These are phyloP conservation scores for Schizochytrium sp. DNA, from an alignment of 108 stramenopile genomes.

Conservation along the genomic window DNA sequence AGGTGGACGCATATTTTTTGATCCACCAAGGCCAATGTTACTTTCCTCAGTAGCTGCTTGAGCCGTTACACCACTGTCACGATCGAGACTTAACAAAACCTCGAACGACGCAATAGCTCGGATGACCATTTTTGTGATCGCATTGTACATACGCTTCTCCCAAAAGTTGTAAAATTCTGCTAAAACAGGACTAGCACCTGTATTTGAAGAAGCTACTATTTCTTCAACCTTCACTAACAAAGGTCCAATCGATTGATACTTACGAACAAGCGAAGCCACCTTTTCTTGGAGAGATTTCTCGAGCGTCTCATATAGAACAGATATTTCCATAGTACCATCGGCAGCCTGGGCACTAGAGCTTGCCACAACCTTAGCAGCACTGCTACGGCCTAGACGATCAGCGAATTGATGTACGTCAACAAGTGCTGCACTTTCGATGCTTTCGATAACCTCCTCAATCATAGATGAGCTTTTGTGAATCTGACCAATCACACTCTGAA, in stretches of 20 bases:
- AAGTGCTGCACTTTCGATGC: constrained; percentile 73
- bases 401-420: constrained; percentile 64
- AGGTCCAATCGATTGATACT: constrained; percentile 77
- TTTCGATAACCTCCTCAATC: constrained; percentile 75
- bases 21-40: neutral
- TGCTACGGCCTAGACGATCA: constrained; percentile 45
- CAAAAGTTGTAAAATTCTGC: constrained; percentile 79
- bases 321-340: constrained; percentile 66
- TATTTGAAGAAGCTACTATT: constrained; percentile 74
- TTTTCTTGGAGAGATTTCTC: constrained; percentile 73
- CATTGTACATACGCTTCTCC: constrained; percentile 83
- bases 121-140: constrained; percentile 77
- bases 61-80: neutral
- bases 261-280: constrained; percentile 73
- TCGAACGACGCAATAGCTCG: constrained; percentile 76
- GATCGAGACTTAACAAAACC: constrained; percentile 69
- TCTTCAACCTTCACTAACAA: constrained; percentile 78
- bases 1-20: constrained; percentile 66
- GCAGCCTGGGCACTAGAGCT: neutral
- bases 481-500: constrained; percentile 73
- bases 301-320: constrained; percentile 76
- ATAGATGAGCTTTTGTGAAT: constrained; percentile 77
- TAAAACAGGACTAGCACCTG: constrained; percentile 70
- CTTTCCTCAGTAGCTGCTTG: neutral
- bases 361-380: neutral